Evolutionary conservation across 441 rosid genomes (phyloP).

Genomic region (Populus tomentosa): DNA sequence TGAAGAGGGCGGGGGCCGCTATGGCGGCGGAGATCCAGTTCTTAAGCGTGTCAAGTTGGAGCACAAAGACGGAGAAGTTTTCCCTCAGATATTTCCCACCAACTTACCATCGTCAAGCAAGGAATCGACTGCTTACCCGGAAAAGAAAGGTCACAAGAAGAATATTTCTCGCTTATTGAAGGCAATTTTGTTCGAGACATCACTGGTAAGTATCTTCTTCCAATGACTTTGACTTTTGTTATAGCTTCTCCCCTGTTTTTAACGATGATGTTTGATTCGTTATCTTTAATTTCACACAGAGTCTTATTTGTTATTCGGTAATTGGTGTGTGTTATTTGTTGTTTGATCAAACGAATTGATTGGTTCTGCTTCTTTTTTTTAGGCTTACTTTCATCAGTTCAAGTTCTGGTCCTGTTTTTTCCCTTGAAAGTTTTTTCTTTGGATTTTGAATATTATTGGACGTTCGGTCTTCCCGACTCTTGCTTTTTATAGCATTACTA

Average conservation of each 20-base stretch:
- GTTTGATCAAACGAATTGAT: background rate
- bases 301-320: too few relatives aligned
- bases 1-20: background rate
- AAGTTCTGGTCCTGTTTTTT: too few relatives aligned
- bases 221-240: background rate
- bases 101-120: background rate
- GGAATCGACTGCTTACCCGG: background rate
- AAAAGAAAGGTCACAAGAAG: slow-evolving; percentile 15
- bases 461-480: too few relatives aligned
- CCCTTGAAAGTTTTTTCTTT: background rate
- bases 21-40: background rate
- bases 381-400: background rate
- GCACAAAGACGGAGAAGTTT: slow-evolving; percentile 9
- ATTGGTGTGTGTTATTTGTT: too few relatives aligned
- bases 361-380: background rate
- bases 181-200: slow-evolving; percentile 36
- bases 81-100: background rate
- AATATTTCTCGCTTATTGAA: slow-evolving; percentile 22
- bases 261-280: background rate
- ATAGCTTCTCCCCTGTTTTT: background rate
- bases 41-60: background rate
- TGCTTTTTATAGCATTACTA: background rate
- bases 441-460: background rate
- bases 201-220: slow-evolving; percentile 31
- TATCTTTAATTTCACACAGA: too few relatives aligned